Base-by-base conservation (phyloP, 2,329 filamentous ascomycete species). In the Lachnellula suecica region DNA sequence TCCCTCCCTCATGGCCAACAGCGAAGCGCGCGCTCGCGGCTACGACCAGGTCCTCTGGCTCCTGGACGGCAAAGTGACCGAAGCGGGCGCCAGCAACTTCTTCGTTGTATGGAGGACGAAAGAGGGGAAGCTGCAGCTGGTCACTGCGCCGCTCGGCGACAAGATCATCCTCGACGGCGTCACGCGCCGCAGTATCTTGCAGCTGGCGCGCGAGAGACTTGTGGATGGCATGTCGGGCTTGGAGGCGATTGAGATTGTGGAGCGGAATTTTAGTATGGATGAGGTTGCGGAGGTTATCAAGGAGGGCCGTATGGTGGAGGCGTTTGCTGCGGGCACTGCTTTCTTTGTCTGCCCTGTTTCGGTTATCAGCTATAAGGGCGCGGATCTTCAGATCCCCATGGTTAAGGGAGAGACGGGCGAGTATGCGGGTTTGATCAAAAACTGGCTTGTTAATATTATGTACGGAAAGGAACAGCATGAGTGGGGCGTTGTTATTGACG, bases 41-140 rank as follows among this genome's bases (percentile, higher is more conserved):
- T 97, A 84, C 72, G 83, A 93, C 66, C 93, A 97, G 78, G 87
- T 97, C 51, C 80, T 97, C n/a, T 97, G 92, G 92, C 79, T 97
- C 46, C 94, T 96, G 37, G 79, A 93, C 61, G 82, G 82, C 47
- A 82, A 83, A 67, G 91, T 95, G 58, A 97, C 92, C 2, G 92
- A 97, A 75, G 92, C 92, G 2, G 92, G 92, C 4, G 92, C 91
- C 11, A 89, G 84, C 65, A 97, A 97, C 73, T 96, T 96, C 74
- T 96, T 97, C 66, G 77, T 96, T 7, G 76, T 96, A 11, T 91
- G 88, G 89, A 80, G 78, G 66, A 81, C 79, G 43, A 81, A 78
- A 67, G 80, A 85, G 61, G 84, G 81, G 7, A 79, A 76, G 63
- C 66, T 80, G 22, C 79, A 94, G 74, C 77, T 97, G 27, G 78